Conservation (phyloP, 495 filamentous ascomycete genomes). For the Usnea hakonensis region DNA sequence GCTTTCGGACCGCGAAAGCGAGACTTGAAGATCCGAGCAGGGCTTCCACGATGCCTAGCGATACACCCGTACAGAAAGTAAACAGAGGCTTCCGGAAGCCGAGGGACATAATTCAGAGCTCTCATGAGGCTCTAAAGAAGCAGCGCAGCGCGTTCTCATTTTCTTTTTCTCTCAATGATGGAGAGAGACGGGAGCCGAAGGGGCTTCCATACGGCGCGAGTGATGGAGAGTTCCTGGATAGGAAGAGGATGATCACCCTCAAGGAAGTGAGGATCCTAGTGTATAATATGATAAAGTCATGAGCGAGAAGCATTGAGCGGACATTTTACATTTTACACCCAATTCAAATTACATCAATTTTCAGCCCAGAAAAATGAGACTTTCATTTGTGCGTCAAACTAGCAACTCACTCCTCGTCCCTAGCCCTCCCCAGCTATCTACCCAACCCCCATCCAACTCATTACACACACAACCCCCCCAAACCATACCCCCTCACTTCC, state of each 20-base stretch:
- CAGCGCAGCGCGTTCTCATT: neutral
- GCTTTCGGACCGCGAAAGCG: neutral
- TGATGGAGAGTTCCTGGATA: neutral
- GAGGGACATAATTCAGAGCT: too few relatives aligned
- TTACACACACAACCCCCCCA: neutral
- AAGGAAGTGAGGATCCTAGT: neutral
- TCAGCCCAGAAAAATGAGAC: neutral
- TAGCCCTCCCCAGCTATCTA: neutral
- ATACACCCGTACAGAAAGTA: neutral
- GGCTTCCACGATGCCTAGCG: neutral
- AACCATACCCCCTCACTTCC: neutral
- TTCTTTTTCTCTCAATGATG: too few relatives aligned
- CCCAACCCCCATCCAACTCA: neutral
- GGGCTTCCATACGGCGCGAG: neutral
- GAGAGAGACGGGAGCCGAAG: neutral
- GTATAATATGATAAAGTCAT: neutral
- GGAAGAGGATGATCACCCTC: neutral
- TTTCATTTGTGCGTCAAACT: neutral
- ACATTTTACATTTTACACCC: neutral
- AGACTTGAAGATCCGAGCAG: neutral
- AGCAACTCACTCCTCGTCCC: neutral
- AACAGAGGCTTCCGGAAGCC: neutral
- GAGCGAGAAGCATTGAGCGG: neutral
- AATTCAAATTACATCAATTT: neutral
- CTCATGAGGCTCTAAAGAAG: neutral